Conservation (phyloP, 2,329 filamentous ascomycete species). For the Botryotinia convoluta region DNA sequence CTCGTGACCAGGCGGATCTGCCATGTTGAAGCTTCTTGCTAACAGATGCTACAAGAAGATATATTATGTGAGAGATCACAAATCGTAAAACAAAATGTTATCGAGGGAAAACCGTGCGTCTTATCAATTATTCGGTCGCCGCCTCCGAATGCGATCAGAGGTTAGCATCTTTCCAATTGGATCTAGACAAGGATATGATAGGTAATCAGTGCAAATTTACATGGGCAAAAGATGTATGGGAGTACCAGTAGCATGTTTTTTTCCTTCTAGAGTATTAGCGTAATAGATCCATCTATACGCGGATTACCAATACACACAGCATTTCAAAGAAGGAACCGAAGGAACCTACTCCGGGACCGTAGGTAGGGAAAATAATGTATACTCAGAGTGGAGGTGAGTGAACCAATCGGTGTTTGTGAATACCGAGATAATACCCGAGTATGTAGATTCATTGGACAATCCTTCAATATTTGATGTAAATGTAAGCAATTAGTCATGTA, state of each 20-base stretch:
- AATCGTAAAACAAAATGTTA: neutral
- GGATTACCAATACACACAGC: constrained; percentile 1
- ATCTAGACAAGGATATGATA: neutral
- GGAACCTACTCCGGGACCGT: neutral
- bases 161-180: neutral
- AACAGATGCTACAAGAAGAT: neutral
- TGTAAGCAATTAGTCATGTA: neutral
- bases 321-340: neutral
- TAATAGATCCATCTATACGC: neutral
- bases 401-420: constrained; percentile 3
- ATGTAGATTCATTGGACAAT: neutral
- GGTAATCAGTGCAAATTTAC: neutral
- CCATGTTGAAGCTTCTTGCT: constrained; percentile 15
- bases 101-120: neutral
- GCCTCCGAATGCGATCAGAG: neutral
- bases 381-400: neutral
- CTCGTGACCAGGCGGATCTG: constrained; percentile 10
- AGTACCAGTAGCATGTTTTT: neutral
- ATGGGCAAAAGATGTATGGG: neutral
- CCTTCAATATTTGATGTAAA: neutral
- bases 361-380: neutral
- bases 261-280: neutral
- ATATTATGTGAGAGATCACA: neutral
- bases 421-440: neutral
- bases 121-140: neutral